These are phyloP conservation scores for Bruguiera gymnorhiza DNA, from an alignment of 345 rosid species.

Conservation along the genomic window DNA sequence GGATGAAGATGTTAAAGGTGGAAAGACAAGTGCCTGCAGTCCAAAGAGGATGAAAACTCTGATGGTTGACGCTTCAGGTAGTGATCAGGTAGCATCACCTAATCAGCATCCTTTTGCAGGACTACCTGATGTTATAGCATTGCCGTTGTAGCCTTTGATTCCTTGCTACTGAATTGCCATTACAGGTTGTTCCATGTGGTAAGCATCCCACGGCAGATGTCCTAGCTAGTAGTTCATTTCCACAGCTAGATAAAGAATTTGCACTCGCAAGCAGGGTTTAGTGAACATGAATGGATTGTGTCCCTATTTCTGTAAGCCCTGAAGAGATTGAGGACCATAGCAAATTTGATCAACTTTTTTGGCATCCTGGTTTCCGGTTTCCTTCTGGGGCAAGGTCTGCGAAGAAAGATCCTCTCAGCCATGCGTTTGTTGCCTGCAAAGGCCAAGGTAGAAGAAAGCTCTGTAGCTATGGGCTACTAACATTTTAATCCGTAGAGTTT, in stretches of 20 bases:
- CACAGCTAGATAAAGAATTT: background rate
- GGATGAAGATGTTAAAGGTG: slow-evolving; percentile 45
- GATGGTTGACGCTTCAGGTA: slow-evolving; percentile 18
- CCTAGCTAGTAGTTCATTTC: slow-evolving; percentile 3
- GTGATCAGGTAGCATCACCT: slow-evolving; percentile 37
- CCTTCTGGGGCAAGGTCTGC: too few relatives aligned
- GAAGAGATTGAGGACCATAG: background rate
- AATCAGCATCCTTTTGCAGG: background rate
- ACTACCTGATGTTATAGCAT: background rate
- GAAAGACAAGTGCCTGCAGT: slow-evolving; percentile 26
- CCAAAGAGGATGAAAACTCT: slow-evolving; percentile 40
- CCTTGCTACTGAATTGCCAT: background rate
- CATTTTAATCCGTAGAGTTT: slow-evolving; percentile 4
- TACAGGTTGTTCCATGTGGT: slow-evolving; percentile 24
- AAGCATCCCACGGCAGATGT: slow-evolving; percentile 12
- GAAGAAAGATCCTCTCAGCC: background rate
- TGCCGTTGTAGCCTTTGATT: background rate
- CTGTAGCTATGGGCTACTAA: background rate
- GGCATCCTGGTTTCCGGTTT: too few relatives aligned
- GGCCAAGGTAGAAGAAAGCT: background rate
- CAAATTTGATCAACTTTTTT: background rate
- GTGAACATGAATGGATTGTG: background rate
- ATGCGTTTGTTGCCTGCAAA: background rate
- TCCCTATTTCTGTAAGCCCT: background rate
- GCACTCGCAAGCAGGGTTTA: background rate